Evolutionary conservation across 1,284 basidiomycete species (phyloP).

Genomic region (Ustilago sp.): DNA sequence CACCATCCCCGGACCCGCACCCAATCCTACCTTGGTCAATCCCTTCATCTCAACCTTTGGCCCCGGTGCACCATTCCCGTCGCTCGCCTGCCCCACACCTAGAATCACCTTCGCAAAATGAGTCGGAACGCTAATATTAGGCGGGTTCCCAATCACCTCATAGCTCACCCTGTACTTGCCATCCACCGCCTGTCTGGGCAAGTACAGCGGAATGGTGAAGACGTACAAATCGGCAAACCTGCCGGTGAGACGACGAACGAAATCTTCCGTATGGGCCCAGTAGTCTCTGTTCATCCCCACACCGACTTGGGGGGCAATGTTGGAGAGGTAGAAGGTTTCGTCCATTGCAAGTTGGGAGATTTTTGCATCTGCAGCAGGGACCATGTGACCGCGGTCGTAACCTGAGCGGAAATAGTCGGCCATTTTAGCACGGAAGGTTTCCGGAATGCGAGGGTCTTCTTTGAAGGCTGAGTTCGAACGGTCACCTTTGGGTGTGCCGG

Average conservation of each 20-base stretch:
- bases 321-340: conserved; percentile 93
- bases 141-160: conserved; percentile 88
- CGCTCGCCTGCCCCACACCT: conserved; percentile 69
- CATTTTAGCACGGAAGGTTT: conserved; percentile 83
- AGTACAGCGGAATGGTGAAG: conserved; percentile 97
- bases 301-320: conserved; percentile 98
- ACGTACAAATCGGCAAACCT: conserved; percentile 94
- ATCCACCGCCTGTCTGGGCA: conserved; percentile 84
- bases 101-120: conserved; percentile 98
- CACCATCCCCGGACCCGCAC: conserved; percentile 21
- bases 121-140: conserved; percentile 91
- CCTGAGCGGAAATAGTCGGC: conserved; percentile 85
- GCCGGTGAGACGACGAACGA: conserved; percentile 87
- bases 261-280: conserved; percentile 79
- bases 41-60: conserved; percentile 34
- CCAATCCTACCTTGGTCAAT: conserved; percentile 33
- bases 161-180: conserved; percentile 94
- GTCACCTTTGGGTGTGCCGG: conserved; percentile 71
- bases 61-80: conserved; percentile 11
- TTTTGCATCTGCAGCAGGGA: conserved; percentile 96
- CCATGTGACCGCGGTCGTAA: conserved; percentile 95
- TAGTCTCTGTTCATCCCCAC: conserved; percentile 97
- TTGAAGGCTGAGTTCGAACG: conserved; percentile 77
- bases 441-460: conserved; percentile 85
- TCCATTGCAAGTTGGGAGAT: conserved; percentile 91